Percentiles rank a stretch among this genome's conserved stretches.
These are phyloP conservation scores for Malassezia equina DNA, from an alignment of 1,284 basidiomycete genomes.

Conservation along the genomic window DNA sequence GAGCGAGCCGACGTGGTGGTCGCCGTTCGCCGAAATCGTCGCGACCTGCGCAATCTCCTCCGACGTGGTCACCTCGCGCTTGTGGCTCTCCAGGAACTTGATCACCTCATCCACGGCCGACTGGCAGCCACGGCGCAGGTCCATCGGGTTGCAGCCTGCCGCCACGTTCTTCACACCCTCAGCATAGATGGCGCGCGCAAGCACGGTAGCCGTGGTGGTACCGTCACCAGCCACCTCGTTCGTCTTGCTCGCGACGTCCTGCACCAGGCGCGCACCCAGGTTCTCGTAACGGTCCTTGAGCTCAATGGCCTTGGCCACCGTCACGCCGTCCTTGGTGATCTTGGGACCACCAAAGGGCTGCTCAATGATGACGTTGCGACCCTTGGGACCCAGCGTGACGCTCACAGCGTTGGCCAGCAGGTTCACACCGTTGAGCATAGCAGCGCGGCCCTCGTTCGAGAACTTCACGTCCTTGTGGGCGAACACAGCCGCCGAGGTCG, in stretches of 20 bases:
- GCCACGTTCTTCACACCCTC: conserved; percentile 99
- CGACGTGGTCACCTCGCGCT: conserved; percentile 88
- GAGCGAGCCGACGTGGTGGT: conserved; percentile 81
- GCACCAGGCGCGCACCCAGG: conserved; percentile 90
- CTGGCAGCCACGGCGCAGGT: conserved; percentile 89
- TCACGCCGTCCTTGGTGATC: conserved; percentile 97
- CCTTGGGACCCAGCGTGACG: conserved; percentile 95
- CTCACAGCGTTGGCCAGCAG: conserved; percentile 63
- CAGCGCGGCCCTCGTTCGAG: conserved; percentile 84
- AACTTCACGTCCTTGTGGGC: conserved; percentile 86
- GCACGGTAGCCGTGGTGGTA: conserved; percentile 92
- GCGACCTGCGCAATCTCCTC: conserved; percentile 97
- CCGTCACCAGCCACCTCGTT: conserved; percentile 97
- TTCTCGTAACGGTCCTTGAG: conserved; percentile 97
- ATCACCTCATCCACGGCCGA: conserved; percentile 93
- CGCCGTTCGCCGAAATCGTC: conserved; percentile 96
- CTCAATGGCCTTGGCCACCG: conserved; percentile 86
- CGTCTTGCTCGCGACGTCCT: conserved; percentile 90
- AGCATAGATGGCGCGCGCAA: conserved; percentile 90
- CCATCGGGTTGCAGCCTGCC: conserved; percentile 98
- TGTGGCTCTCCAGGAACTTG: conserved; percentile 75
- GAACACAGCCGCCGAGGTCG: conserved; percentile 29
- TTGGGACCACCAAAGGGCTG: conserved; percentile 95
- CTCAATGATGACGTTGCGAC: conserved; percentile 98
- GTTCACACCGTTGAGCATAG: conserved; percentile 91